Conservation (phyloP, 1,284 basidiomycete species). For the Moesziomyces sp. region DNA sequence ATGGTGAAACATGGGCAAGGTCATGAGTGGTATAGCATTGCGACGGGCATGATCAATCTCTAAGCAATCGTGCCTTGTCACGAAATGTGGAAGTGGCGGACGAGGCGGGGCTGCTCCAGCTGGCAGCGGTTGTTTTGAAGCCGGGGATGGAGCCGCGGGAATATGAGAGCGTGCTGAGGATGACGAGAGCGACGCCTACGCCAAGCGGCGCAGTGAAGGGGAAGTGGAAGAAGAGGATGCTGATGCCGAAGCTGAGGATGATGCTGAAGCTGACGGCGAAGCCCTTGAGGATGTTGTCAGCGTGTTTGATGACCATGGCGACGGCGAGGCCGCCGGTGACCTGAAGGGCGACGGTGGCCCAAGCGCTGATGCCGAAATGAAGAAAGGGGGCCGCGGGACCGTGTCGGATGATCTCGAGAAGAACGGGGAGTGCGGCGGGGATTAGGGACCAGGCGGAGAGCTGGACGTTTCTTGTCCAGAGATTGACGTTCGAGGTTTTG, state of each 20-base stretch:
- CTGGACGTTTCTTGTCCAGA: conserved; percentile 97
- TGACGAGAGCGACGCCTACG: conserved; percentile 81
- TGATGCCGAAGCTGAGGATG: conserved; percentile 89
- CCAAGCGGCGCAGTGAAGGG: conserved; percentile 85
- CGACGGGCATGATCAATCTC: conserved; percentile 10
- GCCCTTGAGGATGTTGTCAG: conserved; percentile 72
- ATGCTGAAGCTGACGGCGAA: conserved; percentile 94
- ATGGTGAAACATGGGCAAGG: no score
- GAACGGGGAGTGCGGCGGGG: conserved; percentile 85
- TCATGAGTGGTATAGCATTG: conserved; percentile 1
- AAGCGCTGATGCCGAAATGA: conserved; percentile 83
- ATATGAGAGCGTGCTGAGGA: conserved; percentile 89
- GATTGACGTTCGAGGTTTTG: conserved; percentile 84
- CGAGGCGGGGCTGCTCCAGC: conserved; percentile 23
- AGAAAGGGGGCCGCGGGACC: conserved; percentile 57
- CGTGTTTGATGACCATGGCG: conserved; percentile 74
- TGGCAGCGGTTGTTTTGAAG: conserved; percentile 5
- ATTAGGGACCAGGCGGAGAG: conserved; percentile 91
- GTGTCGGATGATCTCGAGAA: conserved; percentile 71
- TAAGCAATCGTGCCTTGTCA: conserved; percentile 32
- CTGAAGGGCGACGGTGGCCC: conserved; percentile 87
- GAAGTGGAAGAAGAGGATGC: conserved; percentile 87
- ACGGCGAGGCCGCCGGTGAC: conserved; percentile 90
- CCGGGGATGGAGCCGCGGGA: conserved; percentile 23
- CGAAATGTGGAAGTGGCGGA: conserved; percentile 19